Base-by-base conservation (phyloP, 2,329 filamentous ascomycete genomes). In the Cadophora luteo-olivacea region DNA sequence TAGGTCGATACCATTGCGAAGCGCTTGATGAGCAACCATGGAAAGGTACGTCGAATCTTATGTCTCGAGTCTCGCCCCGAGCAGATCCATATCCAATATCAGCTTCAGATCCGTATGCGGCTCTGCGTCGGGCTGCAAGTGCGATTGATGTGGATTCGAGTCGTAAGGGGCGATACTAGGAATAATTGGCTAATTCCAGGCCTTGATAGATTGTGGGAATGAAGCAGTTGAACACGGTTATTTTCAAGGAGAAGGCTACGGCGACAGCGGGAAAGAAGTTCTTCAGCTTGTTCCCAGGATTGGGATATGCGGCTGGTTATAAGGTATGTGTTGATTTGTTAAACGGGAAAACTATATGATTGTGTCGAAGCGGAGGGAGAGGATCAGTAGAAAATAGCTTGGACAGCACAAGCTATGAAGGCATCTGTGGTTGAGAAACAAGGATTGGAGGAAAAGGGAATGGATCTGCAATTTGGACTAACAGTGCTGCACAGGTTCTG, bases 1-100 rank as follows among this genome's bases (percentile, higher is more conserved):
- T 77, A 95, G 92, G 93, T 99, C 80, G 96, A 99, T 83, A 99
- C 96, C 62, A 97, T 97, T 77, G 95, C 96, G 72, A 99, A 99
- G 87, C 93, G 96, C 75, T 89, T 99, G 82, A 99, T 99, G 96
- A 97, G 94, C 89, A 97, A 99, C 83, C 91, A 97, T 81, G 89
- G 89, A 79, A 92, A 85, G 83, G 87, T 92, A 72, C 3, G 49
- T n/a, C 5, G 45, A 49, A 22, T 22, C 45, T 19, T 49, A 5
- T 7, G 12, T 14, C 45, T 19, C 45, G 45, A 49, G 45, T 49
- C 19, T 19, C 22, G 19, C 16, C 7, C 41, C 41, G 41, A 45
- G 12, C 19, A 6, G 16, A 45, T 22, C 5, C n/a, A 22, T 14
- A 49, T 7, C 22, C 45, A 22, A 22, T 19, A 49, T 22, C 19